Conservation (phyloP, 495 filamentous ascomycete species). For the Hypoxylon cercidicola region DNA sequence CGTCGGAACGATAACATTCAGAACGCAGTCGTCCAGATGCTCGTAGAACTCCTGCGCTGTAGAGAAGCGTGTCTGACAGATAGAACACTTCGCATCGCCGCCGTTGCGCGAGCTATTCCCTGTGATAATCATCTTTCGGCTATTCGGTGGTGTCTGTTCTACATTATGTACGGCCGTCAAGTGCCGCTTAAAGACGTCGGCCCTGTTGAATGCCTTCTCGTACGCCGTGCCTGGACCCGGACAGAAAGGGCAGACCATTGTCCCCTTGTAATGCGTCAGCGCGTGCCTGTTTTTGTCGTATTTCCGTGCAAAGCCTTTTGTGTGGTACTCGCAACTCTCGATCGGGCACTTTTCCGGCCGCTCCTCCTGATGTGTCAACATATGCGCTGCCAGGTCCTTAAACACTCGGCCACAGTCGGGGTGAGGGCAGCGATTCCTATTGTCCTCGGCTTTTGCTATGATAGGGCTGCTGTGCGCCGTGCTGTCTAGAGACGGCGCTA, state of each 20-base stretch:
- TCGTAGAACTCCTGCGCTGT: constrained; percentile 99
- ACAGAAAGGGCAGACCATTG: constrained; percentile 99
- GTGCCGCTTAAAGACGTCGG: constrained; percentile 98
- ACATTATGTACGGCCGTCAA: constrained; percentile 93
- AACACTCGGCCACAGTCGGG: constrained; percentile 88
- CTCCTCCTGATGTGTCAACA: constrained; percentile 95
- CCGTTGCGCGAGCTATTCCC: constrained; percentile 65
- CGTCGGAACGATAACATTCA: constrained; percentile 93
- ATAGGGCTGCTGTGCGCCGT: constrained; percentile 44
- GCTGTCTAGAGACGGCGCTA: constrained; percentile 44
- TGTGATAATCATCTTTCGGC: constrained; percentile 83
- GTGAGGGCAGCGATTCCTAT: constrained; percentile 71
- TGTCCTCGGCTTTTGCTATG: constrained; percentile 46
- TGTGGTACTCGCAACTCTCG: constrained; percentile 91
- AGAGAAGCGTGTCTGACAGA: constrained; percentile 86
- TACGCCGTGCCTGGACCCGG: constrained; percentile 90
- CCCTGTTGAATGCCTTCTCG: constrained; percentile 98
- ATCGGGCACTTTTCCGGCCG: constrained; percentile 98
- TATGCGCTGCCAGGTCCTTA: constrained; percentile 95
- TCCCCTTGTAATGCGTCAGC: constrained; percentile 98
- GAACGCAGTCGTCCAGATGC: constrained; percentile 96
- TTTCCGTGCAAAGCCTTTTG: constrained; percentile 95
- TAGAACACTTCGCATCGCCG: constrained; percentile 92
- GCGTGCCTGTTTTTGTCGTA: constrained; percentile 99
- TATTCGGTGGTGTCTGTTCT: constrained; percentile 96